These are phyloP conservation scores for Colletotrichum salicis DNA, from an alignment of 2,329 filamentous ascomycete species.

Conservation along the genomic window DNA sequence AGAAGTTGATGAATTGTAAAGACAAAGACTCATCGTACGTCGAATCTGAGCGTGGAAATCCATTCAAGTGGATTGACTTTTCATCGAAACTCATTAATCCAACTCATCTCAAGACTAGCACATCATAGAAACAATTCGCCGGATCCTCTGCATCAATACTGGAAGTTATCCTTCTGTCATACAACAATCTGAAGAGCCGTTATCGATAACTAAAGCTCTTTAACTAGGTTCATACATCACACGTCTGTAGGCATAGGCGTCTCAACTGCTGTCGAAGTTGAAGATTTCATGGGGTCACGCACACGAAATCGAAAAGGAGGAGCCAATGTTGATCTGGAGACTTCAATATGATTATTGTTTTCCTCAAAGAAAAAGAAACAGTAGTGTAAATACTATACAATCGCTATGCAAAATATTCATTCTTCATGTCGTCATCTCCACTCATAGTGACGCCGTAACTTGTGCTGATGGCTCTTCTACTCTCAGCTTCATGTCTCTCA, in stretches of 20 bases:
- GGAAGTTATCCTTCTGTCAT: background rate
- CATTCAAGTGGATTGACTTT: background rate
- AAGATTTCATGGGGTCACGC: conserved; percentile 69
- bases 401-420: conserved; percentile 12
- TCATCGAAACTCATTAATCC: background rate
- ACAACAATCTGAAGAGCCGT: background rate
- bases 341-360: conserved; percentile 8
- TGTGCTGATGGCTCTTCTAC: conserved; percentile 40
- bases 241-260: conserved; percentile 83
- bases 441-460: conserved; percentile 48
- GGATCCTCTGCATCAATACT: background rate
- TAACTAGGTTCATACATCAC: conserved; percentile 68
- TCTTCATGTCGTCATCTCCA: background rate
- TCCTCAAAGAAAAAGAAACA: background rate
- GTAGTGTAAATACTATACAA: conserved; percentile 17
- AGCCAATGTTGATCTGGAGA: conserved; percentile 45
- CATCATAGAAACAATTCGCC: background rate
- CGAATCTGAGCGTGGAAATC: background rate
- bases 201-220: conserved; percentile 34
- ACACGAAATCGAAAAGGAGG: conserved; percentile 66
- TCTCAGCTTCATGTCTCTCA: conserved; percentile 48
- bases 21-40: background rate
- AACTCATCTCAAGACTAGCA: background rate
- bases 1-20: background rate
- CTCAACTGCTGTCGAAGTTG: conserved; percentile 75